phyloP scores from a whole-genome alignment of 1,284 basidiomycete species.

The Pseudozyma tsukubaensis region DNA sequence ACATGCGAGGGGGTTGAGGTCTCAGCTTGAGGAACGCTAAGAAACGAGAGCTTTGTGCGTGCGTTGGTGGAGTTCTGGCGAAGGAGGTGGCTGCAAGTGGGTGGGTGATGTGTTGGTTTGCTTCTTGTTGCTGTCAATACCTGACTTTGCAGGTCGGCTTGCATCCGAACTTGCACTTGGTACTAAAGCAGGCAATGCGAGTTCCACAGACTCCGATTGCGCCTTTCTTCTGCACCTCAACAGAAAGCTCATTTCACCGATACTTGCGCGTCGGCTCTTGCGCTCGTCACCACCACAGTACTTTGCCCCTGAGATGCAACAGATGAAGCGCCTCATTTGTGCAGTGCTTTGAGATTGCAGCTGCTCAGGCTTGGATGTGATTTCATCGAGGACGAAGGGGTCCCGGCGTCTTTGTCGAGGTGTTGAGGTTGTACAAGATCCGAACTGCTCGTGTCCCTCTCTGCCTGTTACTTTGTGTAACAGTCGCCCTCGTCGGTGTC shows the following conservation, averaged over 20 bases:
- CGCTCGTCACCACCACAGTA: conserved; percentile 1
- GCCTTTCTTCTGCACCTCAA: neutral
- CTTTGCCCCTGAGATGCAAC: conserved; percentile 2
- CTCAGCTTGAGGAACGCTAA: too few species aligned
- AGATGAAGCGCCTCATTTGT: neutral
- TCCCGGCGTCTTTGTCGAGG: conserved; percentile 29
- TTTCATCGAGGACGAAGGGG: conserved; percentile 8
- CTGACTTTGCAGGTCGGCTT: conserved; percentile 12
- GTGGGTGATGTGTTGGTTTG: conserved; percentile 3
- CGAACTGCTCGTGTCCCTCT: conserved; percentile 2
- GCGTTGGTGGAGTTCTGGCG: too few species aligned
- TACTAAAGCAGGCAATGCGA: neutral
- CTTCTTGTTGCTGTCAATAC: conserved; percentile 6
- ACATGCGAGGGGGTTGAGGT: too few species aligned
- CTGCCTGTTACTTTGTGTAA: neutral
- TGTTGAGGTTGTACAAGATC: neutral
- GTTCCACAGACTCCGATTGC: conserved; percentile 9
- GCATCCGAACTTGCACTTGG: conserved; percentile 16
- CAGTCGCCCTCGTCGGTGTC: neutral
- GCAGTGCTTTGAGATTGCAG: neutral
- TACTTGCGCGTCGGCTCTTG: neutral
- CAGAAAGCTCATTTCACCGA: neutral
- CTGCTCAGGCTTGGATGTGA: neutral
- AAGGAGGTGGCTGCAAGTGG: neutral
- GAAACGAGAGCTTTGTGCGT: neutral